Base-by-base conservation (phyloP, 2,329 filamentous ascomycete species). In the Anthostomella pinea region DNA sequence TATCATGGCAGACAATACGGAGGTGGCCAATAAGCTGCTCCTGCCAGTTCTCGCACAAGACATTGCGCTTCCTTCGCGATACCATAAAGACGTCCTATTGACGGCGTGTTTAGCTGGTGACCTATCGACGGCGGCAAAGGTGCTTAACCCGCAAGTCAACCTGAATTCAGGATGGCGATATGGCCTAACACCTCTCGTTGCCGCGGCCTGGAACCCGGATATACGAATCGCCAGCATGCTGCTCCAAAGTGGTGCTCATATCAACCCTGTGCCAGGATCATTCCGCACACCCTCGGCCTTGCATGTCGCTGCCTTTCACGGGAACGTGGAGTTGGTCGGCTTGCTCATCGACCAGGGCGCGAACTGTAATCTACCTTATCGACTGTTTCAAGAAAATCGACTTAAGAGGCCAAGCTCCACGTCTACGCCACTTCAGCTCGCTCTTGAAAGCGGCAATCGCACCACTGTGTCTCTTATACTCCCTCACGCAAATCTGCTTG, bases 131-230 rank as follows among this genome's bases (percentile, higher is more conserved):
- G 19, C 30, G n/a, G 32, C 30, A 19, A 18, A 32, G n/a, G 11
- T 43, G 16, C 20, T 30, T 10, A n/a, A 6, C 17, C 8, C 25
- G 11, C 16, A 22, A 24, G 11, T 43, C 15, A 22, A 39, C 18
- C 9, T 28, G 28, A n/a, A 25, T 10, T 14, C 19, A 9, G 30
- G 32, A 9, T 43, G 40, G 40, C 6, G 10, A 9, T 9, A 3
- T 3, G 31, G 31, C 4, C 9, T 39, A 17, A 43, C 24, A 8
- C 40, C 40, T 13, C 24, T 43, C 13, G 19, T 33, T 17, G 40
- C 35, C 20, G 29, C 40, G 6, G 35, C 40, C 3, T 43, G 40
- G 40, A 43, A 43, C 14, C 21, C 29, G 8, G 31, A 43, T 20
- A 32, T 17, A 15, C 11, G 8, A 14, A 25, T 43, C 7, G 35